A percentile compares a stretch with the other conserved stretches of the same genome.
Evolutionary conservation across 1,284 basidiomycete species (phyloP).

Genomic region (Flammula alnicola): DNA sequence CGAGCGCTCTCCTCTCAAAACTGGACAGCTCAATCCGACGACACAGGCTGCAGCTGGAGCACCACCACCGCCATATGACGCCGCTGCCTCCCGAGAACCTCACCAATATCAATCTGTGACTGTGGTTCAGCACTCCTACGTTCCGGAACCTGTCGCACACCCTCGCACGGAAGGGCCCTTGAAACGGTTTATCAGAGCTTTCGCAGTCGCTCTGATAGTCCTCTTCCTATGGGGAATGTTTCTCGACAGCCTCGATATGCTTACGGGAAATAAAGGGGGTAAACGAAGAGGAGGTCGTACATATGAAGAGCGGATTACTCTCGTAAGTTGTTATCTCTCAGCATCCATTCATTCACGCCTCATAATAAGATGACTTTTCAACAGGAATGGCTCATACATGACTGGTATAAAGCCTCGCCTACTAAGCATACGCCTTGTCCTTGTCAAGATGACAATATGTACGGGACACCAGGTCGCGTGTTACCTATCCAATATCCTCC

Average conservation of each 20-base stretch:
- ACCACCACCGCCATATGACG: conserved; percentile 16
- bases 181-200: conserved; percentile 20
- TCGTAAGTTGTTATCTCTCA: neutral
- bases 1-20: conserved; percentile 22
- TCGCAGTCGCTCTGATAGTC: conserved; percentile 18
- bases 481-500: too few species aligned
- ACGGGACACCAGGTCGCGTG: too few species aligned
- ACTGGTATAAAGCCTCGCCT: conserved; percentile 1
- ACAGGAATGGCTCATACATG: conserved; percentile 6
- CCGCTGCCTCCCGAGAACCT: neutral
- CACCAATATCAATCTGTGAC: conserved; percentile 1
- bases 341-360: neutral
- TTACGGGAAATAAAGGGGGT: neutral
- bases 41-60: neutral
- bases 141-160: conserved; percentile 1
- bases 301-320: neutral
- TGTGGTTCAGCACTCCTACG: neutral
- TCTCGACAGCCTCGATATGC: conserved; percentile 19
- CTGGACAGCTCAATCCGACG: neutral
- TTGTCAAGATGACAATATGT: too few species aligned
- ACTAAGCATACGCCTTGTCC: too few species aligned
- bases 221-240: conserved; percentile 25
- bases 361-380: neutral
- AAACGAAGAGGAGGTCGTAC: neutral
- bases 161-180: conserved; percentile 6